A percentile compares a stretch with the other conserved stretches of the same genome.
Conservation (phyloP, 352 stramenopile species). For the Phytophthora gonapodyides region DNA sequence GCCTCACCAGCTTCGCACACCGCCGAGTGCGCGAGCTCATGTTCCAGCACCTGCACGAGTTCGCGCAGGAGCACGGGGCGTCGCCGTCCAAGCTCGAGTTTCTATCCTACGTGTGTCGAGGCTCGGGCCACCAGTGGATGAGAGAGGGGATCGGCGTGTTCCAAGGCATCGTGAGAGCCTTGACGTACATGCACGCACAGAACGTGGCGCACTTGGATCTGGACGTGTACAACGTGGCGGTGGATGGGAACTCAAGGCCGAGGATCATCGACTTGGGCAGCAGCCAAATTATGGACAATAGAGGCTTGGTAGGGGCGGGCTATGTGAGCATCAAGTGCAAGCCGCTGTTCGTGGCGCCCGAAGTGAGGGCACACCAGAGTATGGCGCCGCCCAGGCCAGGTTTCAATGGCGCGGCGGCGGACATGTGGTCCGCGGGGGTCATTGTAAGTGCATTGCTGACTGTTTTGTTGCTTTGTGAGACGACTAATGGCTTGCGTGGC, state of each 20-base stretch:
- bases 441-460: conserved; percentile 53
- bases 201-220: conserved; percentile 80
- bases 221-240: conserved; percentile 87
- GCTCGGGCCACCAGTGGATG: conserved; percentile 80
- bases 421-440: conserved; percentile 83
- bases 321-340: conserved; percentile 87
- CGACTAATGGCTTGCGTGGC: no score
- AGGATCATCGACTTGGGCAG: conserved; percentile 86
- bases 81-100: conserved; percentile 79
- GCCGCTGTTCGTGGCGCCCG: conserved; percentile 72
- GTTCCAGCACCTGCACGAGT: conserved; percentile 72
- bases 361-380: conserved; percentile 68
- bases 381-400: conserved; percentile 59
- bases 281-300: conserved; percentile 77
- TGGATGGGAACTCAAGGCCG: conserved; percentile 55
- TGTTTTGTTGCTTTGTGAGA: background rate
- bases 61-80: conserved; percentile 58
- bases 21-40: conserved; percentile 71
- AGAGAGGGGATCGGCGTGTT: conserved; percentile 71
- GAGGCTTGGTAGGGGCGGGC: conserved; percentile 55
- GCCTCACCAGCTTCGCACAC: conserved; percentile 73
- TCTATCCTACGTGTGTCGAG: conserved; percentile 78
- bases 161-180: conserved; percentile 59
- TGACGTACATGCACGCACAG: conserved; percentile 84
- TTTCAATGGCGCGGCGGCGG: conserved; percentile 72